Percentiles rank a stretch among this genome's conserved stretches.
Conservation (phyloP, 2,329 filamentous ascomycete species). For the Ambrosiella xylebori region DNA sequence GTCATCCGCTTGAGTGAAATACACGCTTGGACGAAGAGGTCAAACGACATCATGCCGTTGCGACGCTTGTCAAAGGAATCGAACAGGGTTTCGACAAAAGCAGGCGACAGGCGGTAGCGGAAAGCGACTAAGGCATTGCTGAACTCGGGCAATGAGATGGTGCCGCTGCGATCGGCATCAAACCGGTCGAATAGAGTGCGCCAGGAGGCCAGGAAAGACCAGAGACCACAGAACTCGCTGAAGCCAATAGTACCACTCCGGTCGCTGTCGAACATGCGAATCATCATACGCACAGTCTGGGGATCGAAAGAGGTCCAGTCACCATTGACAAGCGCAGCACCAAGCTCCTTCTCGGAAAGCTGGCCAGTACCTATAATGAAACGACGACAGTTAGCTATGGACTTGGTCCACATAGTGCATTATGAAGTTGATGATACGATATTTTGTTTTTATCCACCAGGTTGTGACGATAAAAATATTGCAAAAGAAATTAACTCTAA, state of each 20-base stretch:
- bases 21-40: slow-evolving; percentile 93
- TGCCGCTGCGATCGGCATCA: slow-evolving; percentile 71
- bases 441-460: too few relatives aligned
- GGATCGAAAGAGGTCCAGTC: slow-evolving; percentile 90
- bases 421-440: not conserved
- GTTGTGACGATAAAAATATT: too few relatives aligned
- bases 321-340: slow-evolving; percentile 82
- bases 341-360: slow-evolving; percentile 72
- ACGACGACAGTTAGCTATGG: not conserved
- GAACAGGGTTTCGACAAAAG: slow-evolving; percentile 75
- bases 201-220: slow-evolving; percentile 93
- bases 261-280: slow-evolving; percentile 96
- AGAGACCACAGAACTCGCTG: slow-evolving; percentile 88
- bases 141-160: slow-evolving; percentile 75
- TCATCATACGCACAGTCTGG: slow-evolving; percentile 97
- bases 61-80: slow-evolving; percentile 68
- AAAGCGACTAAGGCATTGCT: slow-evolving; percentile 81
- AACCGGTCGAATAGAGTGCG: slow-evolving; percentile 88
- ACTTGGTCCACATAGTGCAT: not conserved
- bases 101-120: slow-evolving; percentile 72
- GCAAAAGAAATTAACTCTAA: not conserved
- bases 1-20: slow-evolving; percentile 97
- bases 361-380: slow-evolving; percentile 48
- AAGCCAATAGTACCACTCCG: slow-evolving; percentile 80
- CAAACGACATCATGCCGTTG: slow-evolving; percentile 67